Evolutionary conservation across 352 stramenopile species (phyloP).

Genomic region (Pythium brassicae): DNA sequence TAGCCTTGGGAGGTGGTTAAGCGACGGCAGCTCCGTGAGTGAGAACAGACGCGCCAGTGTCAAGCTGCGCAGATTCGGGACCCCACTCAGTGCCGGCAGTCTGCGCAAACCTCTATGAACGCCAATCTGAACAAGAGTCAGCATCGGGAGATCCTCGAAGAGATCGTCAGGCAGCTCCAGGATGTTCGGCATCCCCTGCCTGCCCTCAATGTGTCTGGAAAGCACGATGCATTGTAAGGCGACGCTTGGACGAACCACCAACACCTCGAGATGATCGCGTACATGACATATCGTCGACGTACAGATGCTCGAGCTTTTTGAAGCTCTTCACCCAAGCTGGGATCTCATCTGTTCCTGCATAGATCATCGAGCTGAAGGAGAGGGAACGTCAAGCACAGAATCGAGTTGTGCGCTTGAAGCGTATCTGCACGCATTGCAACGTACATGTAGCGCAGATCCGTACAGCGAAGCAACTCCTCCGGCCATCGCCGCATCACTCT

Average conservation of each 20-base stretch:
- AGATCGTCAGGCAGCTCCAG: slow-evolving; percentile 17
- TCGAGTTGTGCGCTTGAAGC: no score
- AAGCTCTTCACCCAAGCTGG: slow-evolving; percentile 30
- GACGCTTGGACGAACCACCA: no score
- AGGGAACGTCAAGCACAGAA: no score
- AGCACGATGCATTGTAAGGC: neutral
- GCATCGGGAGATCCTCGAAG: slow-evolving; percentile 24
- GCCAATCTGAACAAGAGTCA: slow-evolving; percentile 35
- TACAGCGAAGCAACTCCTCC: slow-evolving; percentile 24
- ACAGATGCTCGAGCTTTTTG: slow-evolving; percentile 35
- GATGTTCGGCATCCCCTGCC: slow-evolving; percentile 20
- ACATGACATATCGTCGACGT: no score
- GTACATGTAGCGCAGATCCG: slow-evolving; percentile 35
- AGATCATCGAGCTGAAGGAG: slow-evolving; percentile 20
- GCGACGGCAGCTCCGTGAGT: slow-evolving; percentile 23
- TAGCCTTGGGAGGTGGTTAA: slow-evolving; percentile 13
- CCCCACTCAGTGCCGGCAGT: slow-evolving; percentile 25
- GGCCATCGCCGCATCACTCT: slow-evolving; percentile 17
- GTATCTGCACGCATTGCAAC: no score
- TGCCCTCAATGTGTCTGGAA: slow-evolving; percentile 42
- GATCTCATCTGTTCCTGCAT: slow-evolving; percentile 22
- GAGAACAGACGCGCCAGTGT: slow-evolving; percentile 18
- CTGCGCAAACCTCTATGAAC: slow-evolving; percentile 18
- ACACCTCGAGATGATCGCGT: no score
- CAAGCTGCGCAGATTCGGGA: slow-evolving; percentile 25